phyloP scores from a whole-genome alignment of 179 eudicot genomes.

The Silene coronaria region DNA sequence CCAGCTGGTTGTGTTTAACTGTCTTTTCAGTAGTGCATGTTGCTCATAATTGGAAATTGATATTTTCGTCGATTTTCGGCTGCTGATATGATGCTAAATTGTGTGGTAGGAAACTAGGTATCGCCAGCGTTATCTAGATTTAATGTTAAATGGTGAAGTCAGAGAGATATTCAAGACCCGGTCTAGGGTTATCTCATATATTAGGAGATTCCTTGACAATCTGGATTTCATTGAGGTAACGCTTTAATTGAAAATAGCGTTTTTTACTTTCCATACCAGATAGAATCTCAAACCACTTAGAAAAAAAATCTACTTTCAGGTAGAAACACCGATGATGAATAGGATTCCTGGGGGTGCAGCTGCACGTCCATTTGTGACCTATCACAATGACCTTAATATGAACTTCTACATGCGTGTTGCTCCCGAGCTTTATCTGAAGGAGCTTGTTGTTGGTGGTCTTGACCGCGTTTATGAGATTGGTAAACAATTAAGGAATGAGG shows the following conservation, averaged over 20 bases:
- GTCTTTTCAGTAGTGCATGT: neutral
- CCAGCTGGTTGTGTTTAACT: no score
- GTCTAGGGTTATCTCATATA: slow-evolving; percentile 50
- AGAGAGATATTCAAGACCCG: slow-evolving; percentile 78
- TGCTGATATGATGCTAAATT: neutral
- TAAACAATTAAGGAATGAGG: slow-evolving; percentile 90
- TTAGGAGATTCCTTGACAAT: slow-evolving; percentile 67
- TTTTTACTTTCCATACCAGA: neutral
- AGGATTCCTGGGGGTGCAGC: slow-evolving; percentile 99
- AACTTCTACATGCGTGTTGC: slow-evolving; percentile 86
- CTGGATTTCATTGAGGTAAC: slow-evolving; percentile 78
- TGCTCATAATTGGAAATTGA: neutral
- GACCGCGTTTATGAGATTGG: slow-evolving; percentile 96
- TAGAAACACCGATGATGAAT: slow-evolving; percentile 98
- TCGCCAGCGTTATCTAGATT: slow-evolving; percentile 89
- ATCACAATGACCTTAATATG: slow-evolving; percentile 93
- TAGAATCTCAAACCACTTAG: neutral
- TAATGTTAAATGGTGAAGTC: slow-evolving; percentile 81
- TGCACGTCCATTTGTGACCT: slow-evolving; percentile 91
- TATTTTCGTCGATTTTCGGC: no score
- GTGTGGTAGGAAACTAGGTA: slow-evolving; percentile 74
- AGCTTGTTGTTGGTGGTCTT: slow-evolving; percentile 92
- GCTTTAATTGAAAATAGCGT: neutral
- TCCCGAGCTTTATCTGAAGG: slow-evolving; percentile 90
- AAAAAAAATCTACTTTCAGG: slow-evolving; percentile 38